phyloP scores from a whole-genome alignment of 441 rosid species.

The Eruca vesicaria region DNA sequence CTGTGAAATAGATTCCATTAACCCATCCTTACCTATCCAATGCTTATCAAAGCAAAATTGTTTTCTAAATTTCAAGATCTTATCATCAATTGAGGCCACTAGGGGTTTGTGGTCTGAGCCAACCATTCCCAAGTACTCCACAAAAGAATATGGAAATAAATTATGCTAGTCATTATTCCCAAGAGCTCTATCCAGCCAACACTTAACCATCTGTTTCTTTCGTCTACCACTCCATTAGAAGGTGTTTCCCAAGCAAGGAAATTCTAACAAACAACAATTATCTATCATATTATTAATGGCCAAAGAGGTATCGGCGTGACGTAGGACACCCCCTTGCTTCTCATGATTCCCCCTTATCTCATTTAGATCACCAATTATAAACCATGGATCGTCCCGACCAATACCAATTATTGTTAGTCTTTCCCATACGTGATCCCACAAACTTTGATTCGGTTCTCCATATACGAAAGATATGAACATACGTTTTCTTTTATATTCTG shows the following conservation, averaged over 20 bases:
- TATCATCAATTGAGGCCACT: neutral
- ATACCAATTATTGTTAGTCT: too few relatives aligned
- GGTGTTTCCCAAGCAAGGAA: neutral
- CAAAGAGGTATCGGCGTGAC: neutral
- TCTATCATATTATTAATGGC: neutral
- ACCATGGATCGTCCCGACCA: neutral
- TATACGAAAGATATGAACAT: neutral
- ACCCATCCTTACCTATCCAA: neutral
- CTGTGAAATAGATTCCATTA: neutral
- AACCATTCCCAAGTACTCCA: neutral
- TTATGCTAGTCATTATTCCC: neutral
- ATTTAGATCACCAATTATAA: neutral
- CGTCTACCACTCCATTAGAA: neutral
- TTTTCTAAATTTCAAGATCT: neutral
- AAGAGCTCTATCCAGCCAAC: neutral
- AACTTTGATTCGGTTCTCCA: too few relatives aligned
- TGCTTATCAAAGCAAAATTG: neutral
- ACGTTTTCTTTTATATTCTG: too few relatives aligned
- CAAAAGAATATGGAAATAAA: neutral
- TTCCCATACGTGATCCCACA: neutral
- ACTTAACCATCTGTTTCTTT: neutral
- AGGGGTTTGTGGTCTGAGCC: neutral
- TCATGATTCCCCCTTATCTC: neutral
- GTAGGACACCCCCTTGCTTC: neutral
- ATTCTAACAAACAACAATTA: neutral